These are phyloP conservation scores for Amanita subjunquillea DNA, from an alignment of 768 basidiomycete genomes.

Conservation along the genomic window DNA sequence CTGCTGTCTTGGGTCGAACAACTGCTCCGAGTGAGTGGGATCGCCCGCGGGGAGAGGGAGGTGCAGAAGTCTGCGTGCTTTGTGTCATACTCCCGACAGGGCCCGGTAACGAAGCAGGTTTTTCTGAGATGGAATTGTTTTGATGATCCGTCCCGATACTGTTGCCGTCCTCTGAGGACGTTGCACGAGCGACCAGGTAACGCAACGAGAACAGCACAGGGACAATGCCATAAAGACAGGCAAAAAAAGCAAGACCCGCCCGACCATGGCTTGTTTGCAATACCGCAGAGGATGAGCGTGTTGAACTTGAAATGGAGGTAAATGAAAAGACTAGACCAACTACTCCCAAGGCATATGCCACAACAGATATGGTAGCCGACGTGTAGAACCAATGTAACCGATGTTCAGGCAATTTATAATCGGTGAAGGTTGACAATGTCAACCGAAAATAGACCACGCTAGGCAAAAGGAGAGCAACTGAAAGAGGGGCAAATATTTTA, in stretches of 20 bases:
- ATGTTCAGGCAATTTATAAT: constrained; percentile 11
- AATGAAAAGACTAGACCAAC: constrained; percentile 56
- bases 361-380: constrained; percentile 28
- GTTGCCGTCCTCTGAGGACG: constrained; percentile 5
- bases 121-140: constrained; percentile 19
- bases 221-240: constrained; percentile 44
- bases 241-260: constrained; percentile 56
- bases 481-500: constrained; percentile 35
- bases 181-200: constrained; percentile 4
- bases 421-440: constrained; percentile 8
- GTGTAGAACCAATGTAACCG: constrained; percentile 21
- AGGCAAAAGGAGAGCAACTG: constrained; percentile 27
- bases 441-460: constrained; percentile 25
- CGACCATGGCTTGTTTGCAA: constrained; percentile 54
- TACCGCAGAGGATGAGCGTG: constrained; percentile 1
- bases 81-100: constrained; percentile 22
- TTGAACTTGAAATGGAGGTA: constrained; percentile 35
- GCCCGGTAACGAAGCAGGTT: constrained; percentile 17
- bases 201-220: constrained; percentile 29
- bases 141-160: constrained; percentile 10
- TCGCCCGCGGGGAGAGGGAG: constrained; percentile 31
- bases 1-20: constrained; percentile 27
- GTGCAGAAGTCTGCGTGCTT: constrained; percentile 30
- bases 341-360: constrained; percentile 47
- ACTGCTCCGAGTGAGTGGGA: constrained; percentile 40